A percentile compares a stretch with the other conserved stretches of the same genome.
Evolutionary conservation across 345 rosid species (phyloP).

Genomic region (Erodium maritimum): DNA sequence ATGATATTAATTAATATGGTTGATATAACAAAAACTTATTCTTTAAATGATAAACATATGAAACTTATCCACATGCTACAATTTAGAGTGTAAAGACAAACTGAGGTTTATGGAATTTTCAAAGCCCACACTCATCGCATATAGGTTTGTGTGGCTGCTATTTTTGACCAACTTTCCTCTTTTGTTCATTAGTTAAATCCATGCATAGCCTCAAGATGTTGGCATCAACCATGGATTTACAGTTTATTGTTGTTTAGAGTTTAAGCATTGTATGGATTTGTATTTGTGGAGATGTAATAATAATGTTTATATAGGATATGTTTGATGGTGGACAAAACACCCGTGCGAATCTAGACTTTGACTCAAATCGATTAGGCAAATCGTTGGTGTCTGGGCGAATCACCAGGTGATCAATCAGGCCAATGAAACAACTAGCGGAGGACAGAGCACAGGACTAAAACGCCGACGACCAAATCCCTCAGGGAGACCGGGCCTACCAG

Average conservation of each 20-base stretch:
- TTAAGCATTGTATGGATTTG: no score
- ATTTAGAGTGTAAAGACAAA: constrained; percentile 5
- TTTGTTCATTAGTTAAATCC: neutral
- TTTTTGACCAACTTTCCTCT: neutral
- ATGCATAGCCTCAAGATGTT: neutral
- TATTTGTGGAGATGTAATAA: no score
- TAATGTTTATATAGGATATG: no score
- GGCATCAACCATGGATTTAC: neutral
- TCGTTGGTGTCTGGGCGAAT: no score
- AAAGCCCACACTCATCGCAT: constrained; percentile 10
- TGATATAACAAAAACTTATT: constrained; percentile 24
- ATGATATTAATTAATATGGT: constrained; percentile 25
- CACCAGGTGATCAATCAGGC: no score
- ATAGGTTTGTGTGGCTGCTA: neutral
- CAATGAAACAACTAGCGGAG: no score
- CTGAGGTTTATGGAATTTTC: constrained; percentile 16
- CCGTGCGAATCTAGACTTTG: no score
- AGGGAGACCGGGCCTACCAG: no score
- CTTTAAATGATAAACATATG: constrained; percentile 16
- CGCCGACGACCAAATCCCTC: no score
- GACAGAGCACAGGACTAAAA: no score
- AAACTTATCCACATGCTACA: constrained; percentile 16
- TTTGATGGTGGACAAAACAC: no score
- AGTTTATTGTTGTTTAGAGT: neutral
- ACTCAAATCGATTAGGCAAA: no score